Evolutionary conservation across 2,329 filamentous ascomycete genomes (phyloP), one percentile per base, ranked within the genome.

Genomic region (Lachnellula hyalina): DNA sequence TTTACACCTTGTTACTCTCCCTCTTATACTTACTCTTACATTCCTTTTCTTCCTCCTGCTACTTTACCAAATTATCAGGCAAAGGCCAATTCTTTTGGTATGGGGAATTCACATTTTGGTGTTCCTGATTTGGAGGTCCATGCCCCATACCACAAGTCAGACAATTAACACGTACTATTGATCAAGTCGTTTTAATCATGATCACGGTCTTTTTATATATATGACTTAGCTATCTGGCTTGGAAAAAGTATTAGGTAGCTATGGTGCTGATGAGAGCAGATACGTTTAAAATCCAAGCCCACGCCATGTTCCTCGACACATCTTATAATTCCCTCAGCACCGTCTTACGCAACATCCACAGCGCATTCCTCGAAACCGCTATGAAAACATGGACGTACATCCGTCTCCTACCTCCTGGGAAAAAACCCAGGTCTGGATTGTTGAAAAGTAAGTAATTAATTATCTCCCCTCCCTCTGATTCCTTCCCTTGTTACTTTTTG

Each of bases 241-340:
- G 25, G 9, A 28, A 7, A 28, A 28, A 28, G 25, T 28, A 7
- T 28, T 28, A 7, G 25, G 7, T 28, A 8, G 25, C 2, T 9
- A 28, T 7, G 25, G 38, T 53, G 47, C 53, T 35, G 35, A 19
- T 6, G 32, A 48, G 25, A 12, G n/a, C 49, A 83, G 79, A 79
- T 64, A 74, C 84, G 3, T 90, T 97, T 75, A 92, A 91, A 69
- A 84, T 94, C 51, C 90, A 96, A 68, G 85, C 91, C 50, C 88
- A 94, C 64, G 76, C 83, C 49, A 92, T 95, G 84, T 88, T 90
- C 69, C 86, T 89, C 64, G 90, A 95, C 69, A 89, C 88, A 4
- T 72, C 77, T 3, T 85, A 93, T 74, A 97, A 97, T 73, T 81
- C 84, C 3, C 68, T 80, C 7, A 62, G 69, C 4, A 89, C 85